phyloP scores from a whole-genome alignment of 805 yeast genomes.

The Suhomyces kilbournensis region DNA sequence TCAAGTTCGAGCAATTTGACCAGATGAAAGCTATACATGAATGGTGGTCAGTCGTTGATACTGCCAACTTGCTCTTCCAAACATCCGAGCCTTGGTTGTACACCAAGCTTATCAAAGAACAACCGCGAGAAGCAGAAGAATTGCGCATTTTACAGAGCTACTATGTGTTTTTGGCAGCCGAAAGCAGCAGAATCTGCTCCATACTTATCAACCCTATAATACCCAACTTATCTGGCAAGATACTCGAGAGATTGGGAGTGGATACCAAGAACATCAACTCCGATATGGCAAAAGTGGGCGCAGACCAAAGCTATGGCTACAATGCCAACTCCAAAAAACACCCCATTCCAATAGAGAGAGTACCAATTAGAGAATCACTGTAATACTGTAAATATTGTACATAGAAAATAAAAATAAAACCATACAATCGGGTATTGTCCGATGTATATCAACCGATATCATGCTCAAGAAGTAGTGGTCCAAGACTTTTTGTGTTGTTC shows the following conservation, averaged over 20 bases:
- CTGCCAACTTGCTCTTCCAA: slow-evolving; percentile 68
- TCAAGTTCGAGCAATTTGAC: slow-evolving; percentile 45
- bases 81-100: slow-evolving; percentile 72
- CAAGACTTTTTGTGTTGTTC: no score
- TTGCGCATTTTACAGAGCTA: slow-evolving; percentile 36
- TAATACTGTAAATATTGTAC: neutral
- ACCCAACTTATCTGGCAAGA: slow-evolving; percentile 56
- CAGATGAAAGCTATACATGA: slow-evolving; percentile 53
- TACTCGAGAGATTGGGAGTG: slow-evolving; percentile 67
- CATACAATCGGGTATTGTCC: neutral
- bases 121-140: slow-evolving; percentile 16
- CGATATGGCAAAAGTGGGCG: slow-evolving; percentile 49
- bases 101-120: slow-evolving; percentile 21
- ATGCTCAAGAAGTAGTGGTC: no score
- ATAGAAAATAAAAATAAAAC: neutral
- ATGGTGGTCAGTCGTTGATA: slow-evolving; percentile 58
- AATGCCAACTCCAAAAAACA: slow-evolving; percentile 50
- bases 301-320: slow-evolving; percentile 60
- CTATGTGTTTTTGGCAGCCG: slow-evolving; percentile 64
- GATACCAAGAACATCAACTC: slow-evolving; percentile 35
- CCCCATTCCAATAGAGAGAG: slow-evolving; percentile 45
- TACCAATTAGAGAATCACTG: slow-evolving; percentile 7
- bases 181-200: slow-evolving; percentile 63
- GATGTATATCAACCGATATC: no score
- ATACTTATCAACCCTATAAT: slow-evolving; percentile 70